Conservation (phyloP, 208 protist genomes). For the Naegleria lovaniensis region DNA sequence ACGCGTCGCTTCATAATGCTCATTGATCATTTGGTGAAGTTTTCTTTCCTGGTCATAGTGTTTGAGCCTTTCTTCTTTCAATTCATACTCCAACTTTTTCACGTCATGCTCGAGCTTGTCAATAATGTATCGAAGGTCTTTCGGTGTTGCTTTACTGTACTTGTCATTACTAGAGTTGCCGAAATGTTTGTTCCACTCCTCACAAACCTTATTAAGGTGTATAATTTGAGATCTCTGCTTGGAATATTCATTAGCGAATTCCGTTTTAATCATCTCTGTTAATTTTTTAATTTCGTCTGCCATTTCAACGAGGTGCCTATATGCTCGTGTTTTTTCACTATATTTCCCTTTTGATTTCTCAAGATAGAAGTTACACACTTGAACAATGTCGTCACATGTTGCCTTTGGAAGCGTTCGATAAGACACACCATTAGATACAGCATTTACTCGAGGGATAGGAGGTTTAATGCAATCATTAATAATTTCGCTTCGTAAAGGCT, state of each 20-base stretch:
- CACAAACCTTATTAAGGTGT: not conserved
- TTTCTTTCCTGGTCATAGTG: constrained; percentile 1
- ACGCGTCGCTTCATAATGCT: not conserved
- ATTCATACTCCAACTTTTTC: not conserved
- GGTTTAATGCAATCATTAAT: not conserved
- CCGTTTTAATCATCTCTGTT: not conserved
- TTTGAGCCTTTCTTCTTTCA: not conserved
- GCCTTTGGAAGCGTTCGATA: not conserved
- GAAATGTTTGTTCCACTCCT: not conserved
- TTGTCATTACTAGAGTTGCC: not conserved
- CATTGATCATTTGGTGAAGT: not conserved
- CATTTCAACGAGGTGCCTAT: not conserved
- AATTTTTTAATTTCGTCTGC: not conserved
- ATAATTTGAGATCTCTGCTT: not conserved
- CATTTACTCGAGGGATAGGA: not conserved
- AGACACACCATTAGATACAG: not conserved
- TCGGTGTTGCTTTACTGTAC: not conserved
- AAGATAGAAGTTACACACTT: not conserved
- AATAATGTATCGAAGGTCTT: not conserved
- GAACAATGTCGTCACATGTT: not conserved
- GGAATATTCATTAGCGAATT: not conserved
- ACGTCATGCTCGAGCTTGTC: not conserved
- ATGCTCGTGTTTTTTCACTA: not conserved
- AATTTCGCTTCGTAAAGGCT: not conserved
- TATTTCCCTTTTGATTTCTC: not conserved